Conservation (phyloP, 192 early-diverging fungal genomes). For the Bifiguratus adelaidae region DNA sequence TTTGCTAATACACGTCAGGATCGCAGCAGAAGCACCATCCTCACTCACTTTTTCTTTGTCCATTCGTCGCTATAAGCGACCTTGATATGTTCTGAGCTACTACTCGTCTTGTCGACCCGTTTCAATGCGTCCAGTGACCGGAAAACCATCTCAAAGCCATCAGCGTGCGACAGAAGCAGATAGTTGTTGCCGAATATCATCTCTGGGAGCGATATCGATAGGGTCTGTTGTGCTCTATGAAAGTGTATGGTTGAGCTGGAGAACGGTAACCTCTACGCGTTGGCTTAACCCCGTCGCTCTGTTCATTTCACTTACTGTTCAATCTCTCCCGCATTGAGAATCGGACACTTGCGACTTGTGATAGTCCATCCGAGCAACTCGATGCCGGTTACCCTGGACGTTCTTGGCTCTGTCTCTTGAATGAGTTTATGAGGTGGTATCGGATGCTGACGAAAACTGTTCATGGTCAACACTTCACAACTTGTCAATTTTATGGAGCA, state of each 20-base stretch:
- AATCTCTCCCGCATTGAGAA: constrained; percentile 42
- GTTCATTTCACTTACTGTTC: constrained; percentile 30
- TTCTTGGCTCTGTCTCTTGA: too few species aligned
- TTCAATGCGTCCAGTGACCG: constrained; percentile 65
- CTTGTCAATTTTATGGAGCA: too few species aligned
- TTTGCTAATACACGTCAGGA: neutral
- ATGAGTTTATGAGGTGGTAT: too few species aligned
- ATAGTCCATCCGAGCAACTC: constrained; percentile 36
- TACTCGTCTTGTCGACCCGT: constrained; percentile 54
- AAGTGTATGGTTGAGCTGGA: too few species aligned
- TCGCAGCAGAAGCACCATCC: neutral
- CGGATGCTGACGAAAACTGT: too few species aligned
- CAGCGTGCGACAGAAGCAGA: constrained; percentile 45
- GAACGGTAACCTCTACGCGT: too few species aligned
- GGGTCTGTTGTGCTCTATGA: constrained; percentile 31
- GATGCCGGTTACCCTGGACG: constrained; percentile 26
- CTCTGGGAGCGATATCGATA: constrained; percentile 78
- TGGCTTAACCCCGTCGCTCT: too few species aligned
- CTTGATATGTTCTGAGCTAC: constrained; percentile 62
- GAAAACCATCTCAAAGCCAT: constrained; percentile 44
- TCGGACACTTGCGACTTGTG: constrained; percentile 32
- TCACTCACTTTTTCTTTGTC: constrained; percentile 58
- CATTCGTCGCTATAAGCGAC: constrained; percentile 83
- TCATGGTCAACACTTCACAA: too few species aligned
- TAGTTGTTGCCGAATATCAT: constrained; percentile 95